Conservation (phyloP, 768 basidiomycete genomes). For the Amanita molliuscula region DNA sequence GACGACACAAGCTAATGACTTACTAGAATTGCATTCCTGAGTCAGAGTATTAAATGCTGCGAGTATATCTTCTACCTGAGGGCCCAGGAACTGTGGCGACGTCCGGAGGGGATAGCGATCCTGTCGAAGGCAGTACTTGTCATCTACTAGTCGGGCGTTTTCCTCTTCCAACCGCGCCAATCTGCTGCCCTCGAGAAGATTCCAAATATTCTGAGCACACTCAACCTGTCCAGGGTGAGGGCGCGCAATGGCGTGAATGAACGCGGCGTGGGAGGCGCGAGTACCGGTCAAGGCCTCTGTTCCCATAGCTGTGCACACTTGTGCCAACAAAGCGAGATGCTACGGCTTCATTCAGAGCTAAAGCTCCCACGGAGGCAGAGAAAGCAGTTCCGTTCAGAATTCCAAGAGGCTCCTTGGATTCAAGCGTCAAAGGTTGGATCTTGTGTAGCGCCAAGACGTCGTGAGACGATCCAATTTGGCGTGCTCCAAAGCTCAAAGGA, state of each 20-base stretch:
- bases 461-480: conserved; percentile 39
- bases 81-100: conserved; percentile 70
- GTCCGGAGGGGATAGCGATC: conserved; percentile 66
- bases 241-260: conserved; percentile 64
- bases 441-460: conserved; percentile 41
- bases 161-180: conserved; percentile 51
- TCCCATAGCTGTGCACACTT: conserved; percentile 72
- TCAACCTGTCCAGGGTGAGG: conserved; percentile 82
- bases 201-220: conserved; percentile 50
- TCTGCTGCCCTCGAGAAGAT: conserved; percentile 49
- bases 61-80: conserved; percentile 68
- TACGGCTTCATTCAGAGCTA: conserved; percentile 62
- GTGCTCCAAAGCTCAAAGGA: conserved; percentile 34
- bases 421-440: conserved; percentile 48
- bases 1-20: conserved; percentile 14
- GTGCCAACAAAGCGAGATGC: conserved; percentile 51
- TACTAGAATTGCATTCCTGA: conserved; percentile 73
- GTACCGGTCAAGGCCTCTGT: conserved; percentile 67
- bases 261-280: conserved; percentile 52
- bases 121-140: conserved; percentile 61
- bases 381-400: conserved; percentile 72
- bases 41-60: conserved; percentile 47
- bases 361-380: conserved; percentile 60
- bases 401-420: conserved; percentile 60
- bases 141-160: conserved; percentile 55